Evolutionary conservation across 805 yeast genomes (phyloP).

Genomic region (Kuraishia borneana): DNA sequence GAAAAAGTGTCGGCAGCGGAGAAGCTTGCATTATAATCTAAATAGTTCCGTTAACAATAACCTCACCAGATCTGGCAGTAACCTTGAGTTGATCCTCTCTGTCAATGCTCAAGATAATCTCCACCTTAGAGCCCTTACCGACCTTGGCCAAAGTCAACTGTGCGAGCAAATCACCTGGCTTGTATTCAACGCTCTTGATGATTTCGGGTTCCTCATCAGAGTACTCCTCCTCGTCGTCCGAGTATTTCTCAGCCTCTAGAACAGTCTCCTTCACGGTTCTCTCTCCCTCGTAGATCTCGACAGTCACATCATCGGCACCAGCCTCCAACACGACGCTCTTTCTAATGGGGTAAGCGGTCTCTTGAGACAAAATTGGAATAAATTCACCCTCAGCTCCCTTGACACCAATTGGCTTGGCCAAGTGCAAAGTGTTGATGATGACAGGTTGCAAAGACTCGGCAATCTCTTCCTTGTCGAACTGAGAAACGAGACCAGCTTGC

Average conservation of each 20-base stretch:
- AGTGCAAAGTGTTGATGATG: slow-evolving; percentile 81
- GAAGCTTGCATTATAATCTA: slow-evolving; percentile 2
- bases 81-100: slow-evolving; percentile 55
- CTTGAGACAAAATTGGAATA: slow-evolving; percentile 61
- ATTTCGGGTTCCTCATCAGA: slow-evolving; percentile 88
- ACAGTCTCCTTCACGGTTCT: slow-evolving; percentile 74
- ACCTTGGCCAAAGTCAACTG: slow-evolving; percentile 67
- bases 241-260: slow-evolving; percentile 52
- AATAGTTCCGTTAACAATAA: slow-evolving; percentile 38
- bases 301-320: slow-evolving; percentile 48
- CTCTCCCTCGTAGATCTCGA: slow-evolving; percentile 79
- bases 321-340: slow-evolving; percentile 56
- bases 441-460: slow-evolving; percentile 74
- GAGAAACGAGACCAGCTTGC: slow-evolving; percentile 81
- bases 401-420: slow-evolving; percentile 75
- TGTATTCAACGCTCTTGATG: slow-evolving; percentile 61
- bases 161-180: slow-evolving; percentile 66
- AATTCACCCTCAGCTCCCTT: slow-evolving; percentile 62
- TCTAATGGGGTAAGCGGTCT: slow-evolving; percentile 87
- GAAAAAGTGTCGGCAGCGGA: background rate
- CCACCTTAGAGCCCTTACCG: slow-evolving; percentile 54
- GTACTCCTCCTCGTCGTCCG: slow-evolving; percentile 31
- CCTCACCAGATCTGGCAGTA: slow-evolving; percentile 46
- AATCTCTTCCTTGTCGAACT: slow-evolving; percentile 75
- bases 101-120: slow-evolving; percentile 53